Evolutionary conservation across 352 stramenopile species (phyloP).

Genomic region (Phytophthora constricta): DNA sequence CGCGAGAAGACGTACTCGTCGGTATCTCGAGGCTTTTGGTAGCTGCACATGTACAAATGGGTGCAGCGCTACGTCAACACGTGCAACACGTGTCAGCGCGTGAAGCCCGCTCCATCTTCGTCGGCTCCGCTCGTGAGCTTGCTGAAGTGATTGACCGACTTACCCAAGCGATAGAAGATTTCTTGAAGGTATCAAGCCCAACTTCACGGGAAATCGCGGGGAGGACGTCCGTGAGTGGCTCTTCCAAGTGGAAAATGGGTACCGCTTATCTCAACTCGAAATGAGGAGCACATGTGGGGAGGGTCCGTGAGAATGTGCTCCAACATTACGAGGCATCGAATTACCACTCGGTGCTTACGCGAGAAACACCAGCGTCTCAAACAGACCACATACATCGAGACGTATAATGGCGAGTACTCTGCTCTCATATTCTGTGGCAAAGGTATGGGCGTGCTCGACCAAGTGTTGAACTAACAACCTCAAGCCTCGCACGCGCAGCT

Average conservation of each 20-base stretch:
- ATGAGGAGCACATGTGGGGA: not conserved
- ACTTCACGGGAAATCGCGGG: constrained; percentile 13
- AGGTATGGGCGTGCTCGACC: not conserved
- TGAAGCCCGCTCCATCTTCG: no score
- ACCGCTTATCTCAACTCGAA: not conserved
- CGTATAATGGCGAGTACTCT: not conserved
- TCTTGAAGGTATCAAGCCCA: not conserved
- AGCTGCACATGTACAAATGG: no score
- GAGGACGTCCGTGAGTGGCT: constrained; percentile 15
- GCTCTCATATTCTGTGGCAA: not conserved
- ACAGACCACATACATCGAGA: not conserved
- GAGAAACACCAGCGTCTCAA: not conserved
- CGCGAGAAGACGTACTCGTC: no score
- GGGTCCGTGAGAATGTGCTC: not conserved
- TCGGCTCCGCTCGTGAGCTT: no score
- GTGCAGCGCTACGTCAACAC: no score
- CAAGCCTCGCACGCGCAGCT: not conserved
- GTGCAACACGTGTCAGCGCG: no score
- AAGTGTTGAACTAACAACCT: not conserved
- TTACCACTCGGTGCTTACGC: not conserved
- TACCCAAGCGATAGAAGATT: constrained; percentile 10
- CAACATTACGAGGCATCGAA: not conserved
- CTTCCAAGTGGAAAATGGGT: not conserved
- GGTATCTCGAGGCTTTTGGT: no score
- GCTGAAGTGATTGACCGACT: constrained; percentile 14